A percentile compares a stretch with the other conserved stretches of the same genome.
phyloP scores from a whole-genome alignment of 2,329 filamentous ascomycete species.

The Claviceps digitariae region DNA sequence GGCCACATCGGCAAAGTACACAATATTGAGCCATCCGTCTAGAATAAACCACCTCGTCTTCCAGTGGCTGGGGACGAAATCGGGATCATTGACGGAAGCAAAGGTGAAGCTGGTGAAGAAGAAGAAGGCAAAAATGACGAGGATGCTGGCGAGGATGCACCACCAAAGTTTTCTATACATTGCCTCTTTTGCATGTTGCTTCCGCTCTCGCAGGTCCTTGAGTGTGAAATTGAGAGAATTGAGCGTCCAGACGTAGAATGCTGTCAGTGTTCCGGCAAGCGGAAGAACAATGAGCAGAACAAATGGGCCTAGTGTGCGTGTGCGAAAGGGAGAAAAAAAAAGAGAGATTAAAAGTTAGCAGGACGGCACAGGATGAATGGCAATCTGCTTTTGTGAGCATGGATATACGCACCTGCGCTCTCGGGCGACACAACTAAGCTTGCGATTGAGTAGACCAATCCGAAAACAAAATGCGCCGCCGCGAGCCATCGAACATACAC shows the following conservation, averaged over 20 bases:
- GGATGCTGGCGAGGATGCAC: slow-evolving; percentile 82
- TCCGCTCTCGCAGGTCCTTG: slow-evolving; percentile 88
- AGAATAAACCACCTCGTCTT: slow-evolving; percentile 95
- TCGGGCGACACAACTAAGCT: slow-evolving; percentile 84
- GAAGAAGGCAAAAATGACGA: slow-evolving; percentile 96
- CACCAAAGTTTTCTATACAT: slow-evolving; percentile 99
- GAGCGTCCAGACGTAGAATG: slow-evolving; percentile 97
- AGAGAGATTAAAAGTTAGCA: slow-evolving; percentile 11
- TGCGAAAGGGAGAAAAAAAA: neutral
- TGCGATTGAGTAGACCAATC: slow-evolving; percentile 81
- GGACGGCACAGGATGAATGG: neutral
- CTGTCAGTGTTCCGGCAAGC: slow-evolving; percentile 79
- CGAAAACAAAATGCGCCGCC: slow-evolving; percentile 86
- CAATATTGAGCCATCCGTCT: slow-evolving; percentile 92
- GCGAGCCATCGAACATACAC: slow-evolving; percentile 83
- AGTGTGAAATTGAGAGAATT: slow-evolving; percentile 91
- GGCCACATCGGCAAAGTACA: slow-evolving; percentile 85
- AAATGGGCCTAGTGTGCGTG: slow-evolving; percentile 48
- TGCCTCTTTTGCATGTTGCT: slow-evolving; percentile 79
- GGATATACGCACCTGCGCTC: slow-evolving; percentile 45
- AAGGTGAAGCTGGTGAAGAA: slow-evolving; percentile 97
- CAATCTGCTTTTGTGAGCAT: neutral
- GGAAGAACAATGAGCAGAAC: slow-evolving; percentile 89
- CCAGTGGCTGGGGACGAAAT: slow-evolving; percentile 95
- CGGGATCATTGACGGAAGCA: slow-evolving; percentile 67